Percentiles rank a stretch among this genome's conserved stretches.
Evolutionary conservation across 169 alveolate genomes (phyloP).

Genomic region (Cryptosporidium meleagridis): DNA sequence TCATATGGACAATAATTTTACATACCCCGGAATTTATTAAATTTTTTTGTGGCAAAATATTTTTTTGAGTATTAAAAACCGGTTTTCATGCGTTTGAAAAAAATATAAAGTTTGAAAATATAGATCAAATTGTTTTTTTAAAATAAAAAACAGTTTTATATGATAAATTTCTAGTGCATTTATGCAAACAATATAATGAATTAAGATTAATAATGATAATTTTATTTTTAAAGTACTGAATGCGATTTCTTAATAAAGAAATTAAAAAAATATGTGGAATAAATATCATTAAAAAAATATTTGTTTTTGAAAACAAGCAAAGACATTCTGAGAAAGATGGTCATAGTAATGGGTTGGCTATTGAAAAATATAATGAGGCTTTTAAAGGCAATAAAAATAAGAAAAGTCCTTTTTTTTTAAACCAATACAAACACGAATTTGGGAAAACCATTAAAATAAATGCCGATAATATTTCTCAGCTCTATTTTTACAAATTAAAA

Average conservation of each 20-base stretch:
- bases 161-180: neutral
- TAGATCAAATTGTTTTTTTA: neutral
- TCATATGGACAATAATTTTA: neutral
- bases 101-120: neutral
- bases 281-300: neutral
- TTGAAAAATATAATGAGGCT: neutral
- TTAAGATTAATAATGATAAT: neutral
- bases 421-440: neutral
- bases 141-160: neutral
- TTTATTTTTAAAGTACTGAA: neutral
- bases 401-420: neutral
- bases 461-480: neutral
- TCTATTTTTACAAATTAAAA: neutral
- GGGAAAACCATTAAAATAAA: neutral
- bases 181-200: neutral
- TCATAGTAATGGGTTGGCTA: neutral
- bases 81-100: constrained; percentile 19
- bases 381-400: neutral
- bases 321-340: neutral
- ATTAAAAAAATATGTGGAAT: constrained; percentile 1
- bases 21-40: no score
- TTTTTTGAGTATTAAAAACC: neutral
- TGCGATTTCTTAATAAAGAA: constrained; percentile 8
- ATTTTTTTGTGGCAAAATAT: neutral
- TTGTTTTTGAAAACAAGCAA: neutral